A percentile compares a stretch with the other conserved stretches of the same genome.
phyloP scores from a whole-genome alignment of 140 eudicot genomes.

The Oenanthe javanica region DNA sequence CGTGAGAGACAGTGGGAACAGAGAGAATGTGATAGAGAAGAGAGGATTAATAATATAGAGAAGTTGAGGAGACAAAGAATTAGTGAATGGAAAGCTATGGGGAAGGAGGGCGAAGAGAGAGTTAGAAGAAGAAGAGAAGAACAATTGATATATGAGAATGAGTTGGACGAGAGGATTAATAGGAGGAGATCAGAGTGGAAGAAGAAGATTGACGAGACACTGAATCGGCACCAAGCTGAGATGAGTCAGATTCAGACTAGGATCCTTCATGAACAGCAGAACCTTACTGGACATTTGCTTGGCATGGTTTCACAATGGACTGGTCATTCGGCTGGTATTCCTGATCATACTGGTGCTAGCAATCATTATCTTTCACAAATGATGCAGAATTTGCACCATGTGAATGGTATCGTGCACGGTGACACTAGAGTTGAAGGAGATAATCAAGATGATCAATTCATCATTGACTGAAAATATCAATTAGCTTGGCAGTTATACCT shows the following conservation, averaged over 20 bases:
- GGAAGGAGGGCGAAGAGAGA: constrained; percentile 59
- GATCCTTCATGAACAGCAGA: constrained; percentile 78
- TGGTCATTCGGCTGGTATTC: constrained; percentile 59
- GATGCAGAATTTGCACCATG: constrained; percentile 87
- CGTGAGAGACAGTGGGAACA: constrained; percentile 39
- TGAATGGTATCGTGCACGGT: constrained; percentile 69
- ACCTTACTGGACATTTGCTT: constrained; percentile 56
- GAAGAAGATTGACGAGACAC: constrained; percentile 68
- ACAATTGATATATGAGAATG: constrained; percentile 48
- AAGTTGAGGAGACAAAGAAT: constrained; percentile 44
- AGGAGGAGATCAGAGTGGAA: constrained; percentile 73
- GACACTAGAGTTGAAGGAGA: constrained; percentile 77
- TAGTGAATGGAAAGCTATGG: constrained; percentile 65
- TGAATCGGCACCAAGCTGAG: constrained; percentile 70
- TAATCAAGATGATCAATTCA: constrained; percentile 76
- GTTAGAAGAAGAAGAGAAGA: constrained; percentile 62
- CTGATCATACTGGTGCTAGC: constrained; percentile 57
- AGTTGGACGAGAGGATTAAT: constrained; percentile 65
- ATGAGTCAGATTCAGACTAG: constrained; percentile 78
- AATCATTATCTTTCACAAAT: constrained; percentile 81
- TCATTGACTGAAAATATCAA: constrained; percentile 54
- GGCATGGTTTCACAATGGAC: constrained; percentile 83
- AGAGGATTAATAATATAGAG: constrained; percentile 31
- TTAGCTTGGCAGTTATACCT: not conserved
- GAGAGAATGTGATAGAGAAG: constrained; percentile 30